These are phyloP conservation scores for Pyrus betulifolia DNA, from an alignment of 306 rosid species.

Conservation along the genomic window DNA sequence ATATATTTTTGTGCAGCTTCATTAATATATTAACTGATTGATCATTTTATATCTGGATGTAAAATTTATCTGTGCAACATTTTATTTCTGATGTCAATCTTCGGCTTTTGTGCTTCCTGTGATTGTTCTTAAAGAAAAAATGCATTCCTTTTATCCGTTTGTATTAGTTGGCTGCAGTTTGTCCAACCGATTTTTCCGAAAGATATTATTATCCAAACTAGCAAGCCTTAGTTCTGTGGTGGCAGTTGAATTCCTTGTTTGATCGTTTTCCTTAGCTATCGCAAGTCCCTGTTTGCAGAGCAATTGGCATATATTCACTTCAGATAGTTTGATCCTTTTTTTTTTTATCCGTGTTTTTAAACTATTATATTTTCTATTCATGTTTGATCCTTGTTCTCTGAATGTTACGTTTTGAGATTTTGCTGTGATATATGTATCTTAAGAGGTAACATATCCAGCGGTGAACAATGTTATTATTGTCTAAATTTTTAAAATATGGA, in stretches of 20 bases:
- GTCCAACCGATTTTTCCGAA: neutral
- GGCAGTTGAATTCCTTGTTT: constrained; percentile 5
- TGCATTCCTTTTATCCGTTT: neutral
- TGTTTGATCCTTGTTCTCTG: neutral
- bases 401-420: neutral
- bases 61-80: neutral
- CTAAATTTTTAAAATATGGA: constrained; percentile 8
- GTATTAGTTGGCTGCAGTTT: neutral
- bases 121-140: neutral
- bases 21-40: neutral
- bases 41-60: neutral
- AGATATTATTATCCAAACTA: constrained; percentile 11
- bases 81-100: neutral
- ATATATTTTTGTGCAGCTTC: neutral
- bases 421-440: neutral
- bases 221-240: constrained; percentile 1
- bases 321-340: neutral
- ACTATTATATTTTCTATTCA: neutral
- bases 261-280: neutral
- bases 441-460: neutral
- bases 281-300: neutral
- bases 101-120: neutral
- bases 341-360: neutral
- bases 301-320: neutral
- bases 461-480: neutral